These are phyloP conservation scores for Auxenochlorella protothecoides DNA, from an alignment of 139 green algal genomes.

Conservation along the genomic window DNA sequence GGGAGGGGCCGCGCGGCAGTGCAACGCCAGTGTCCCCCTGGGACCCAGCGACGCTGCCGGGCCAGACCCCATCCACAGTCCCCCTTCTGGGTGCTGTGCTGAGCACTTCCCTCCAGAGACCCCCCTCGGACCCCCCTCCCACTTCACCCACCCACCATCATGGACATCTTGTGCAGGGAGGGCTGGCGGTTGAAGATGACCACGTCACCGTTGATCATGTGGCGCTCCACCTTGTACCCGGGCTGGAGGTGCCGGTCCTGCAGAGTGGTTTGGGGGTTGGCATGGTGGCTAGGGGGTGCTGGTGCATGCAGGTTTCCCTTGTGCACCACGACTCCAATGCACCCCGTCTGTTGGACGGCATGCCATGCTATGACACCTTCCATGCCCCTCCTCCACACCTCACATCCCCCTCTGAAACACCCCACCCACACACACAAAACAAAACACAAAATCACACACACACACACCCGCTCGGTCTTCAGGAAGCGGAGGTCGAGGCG, in stretches of 20 bases:
- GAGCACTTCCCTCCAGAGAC: background rate
- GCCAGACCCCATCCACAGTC: no score
- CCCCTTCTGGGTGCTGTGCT: no score
- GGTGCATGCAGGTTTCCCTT: no score
- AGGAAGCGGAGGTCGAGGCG: constrained; percentile 85
- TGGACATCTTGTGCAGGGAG: constrained; percentile 99
- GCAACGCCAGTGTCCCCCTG: no score
- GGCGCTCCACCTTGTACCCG: constrained; percentile 87
- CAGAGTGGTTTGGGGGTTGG: background rate
- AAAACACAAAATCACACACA: no score
- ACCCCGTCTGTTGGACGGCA: no score
- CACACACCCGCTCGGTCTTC: constrained; percentile 21
- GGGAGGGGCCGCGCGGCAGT: no score
- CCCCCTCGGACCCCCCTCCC: background rate
- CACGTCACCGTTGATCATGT: constrained; percentile 88
- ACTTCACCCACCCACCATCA: constrained; percentile 70
- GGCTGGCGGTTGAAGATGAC: constrained; percentile 99
- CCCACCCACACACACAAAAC: constrained; percentile 20
- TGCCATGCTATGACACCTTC: no score
- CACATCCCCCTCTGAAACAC: constrained; percentile 9
- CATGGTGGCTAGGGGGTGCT: no score
- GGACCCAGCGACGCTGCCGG: no score
- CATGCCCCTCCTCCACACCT: no score
- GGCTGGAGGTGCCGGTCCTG: constrained; percentile 61
- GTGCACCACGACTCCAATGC: no score